phyloP scores from a whole-genome alignment of 352 stramenopile species.

The Pythium monospermum region DNA sequence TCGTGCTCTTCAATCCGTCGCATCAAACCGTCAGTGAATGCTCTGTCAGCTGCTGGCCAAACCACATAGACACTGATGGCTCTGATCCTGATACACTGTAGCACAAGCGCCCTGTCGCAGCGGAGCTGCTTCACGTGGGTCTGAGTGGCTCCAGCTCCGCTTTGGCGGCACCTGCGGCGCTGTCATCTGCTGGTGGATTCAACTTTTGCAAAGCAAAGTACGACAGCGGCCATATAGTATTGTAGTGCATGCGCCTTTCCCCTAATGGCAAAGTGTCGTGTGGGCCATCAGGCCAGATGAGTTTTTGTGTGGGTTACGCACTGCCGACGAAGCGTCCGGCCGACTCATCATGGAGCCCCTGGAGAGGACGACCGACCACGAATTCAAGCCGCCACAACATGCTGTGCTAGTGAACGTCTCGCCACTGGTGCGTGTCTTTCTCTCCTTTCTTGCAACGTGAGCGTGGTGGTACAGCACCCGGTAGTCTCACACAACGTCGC shows the following conservation, averaged over 20 bases:
- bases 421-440: constrained; percentile 39
- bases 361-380: neutral
- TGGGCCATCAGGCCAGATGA: constrained; percentile 41
- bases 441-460: neutral
- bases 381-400: constrained; percentile 2
- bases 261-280: too few relatives aligned
- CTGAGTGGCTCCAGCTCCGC: neutral
- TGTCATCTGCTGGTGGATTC: constrained; percentile 22
- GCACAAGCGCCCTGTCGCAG: constrained; percentile 16
- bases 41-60: neutral
- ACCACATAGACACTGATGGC: neutral
- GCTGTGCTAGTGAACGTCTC: constrained; percentile 62
- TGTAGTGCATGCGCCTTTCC: neutral
- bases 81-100: neutral
- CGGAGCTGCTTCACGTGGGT: neutral
- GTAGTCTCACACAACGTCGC: neutral
- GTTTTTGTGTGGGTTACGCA: constrained; percentile 42
- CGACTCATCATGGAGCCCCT: constrained; percentile 26
- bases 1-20: constrained; percentile 19
- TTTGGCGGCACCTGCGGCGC: neutral
- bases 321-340: too few relatives aligned
- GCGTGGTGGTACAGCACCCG: too few relatives aligned
- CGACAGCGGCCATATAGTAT: neutral
- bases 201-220: constrained; percentile 67
- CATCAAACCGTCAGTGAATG: constrained; percentile 11